Percentiles rank a stretch among this genome's conserved stretches.
phyloP scores from a whole-genome alignment of 495 filamentous ascomycete species.

The Talaromyces stipitatus region DNA sequence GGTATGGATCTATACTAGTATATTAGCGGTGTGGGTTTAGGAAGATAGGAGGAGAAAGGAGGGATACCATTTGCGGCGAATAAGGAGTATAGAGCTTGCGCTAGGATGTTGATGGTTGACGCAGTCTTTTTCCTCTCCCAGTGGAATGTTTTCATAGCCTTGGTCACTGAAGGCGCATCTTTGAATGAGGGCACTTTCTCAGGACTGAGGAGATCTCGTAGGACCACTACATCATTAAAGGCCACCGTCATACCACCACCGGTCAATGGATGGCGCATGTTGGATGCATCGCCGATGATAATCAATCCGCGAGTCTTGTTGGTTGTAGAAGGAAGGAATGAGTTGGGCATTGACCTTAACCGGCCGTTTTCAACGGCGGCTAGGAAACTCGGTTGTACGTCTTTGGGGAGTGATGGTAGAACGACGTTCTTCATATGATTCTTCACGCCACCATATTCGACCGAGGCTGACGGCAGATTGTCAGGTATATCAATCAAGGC shows the following conservation, averaged over 20 bases:
- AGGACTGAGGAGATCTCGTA: constrained; percentile 64
- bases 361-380: constrained; percentile 67
- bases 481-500: constrained; percentile 87
- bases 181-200: constrained; percentile 58
- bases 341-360: constrained; percentile 84
- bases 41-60: neutral
- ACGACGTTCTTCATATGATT: constrained; percentile 70
- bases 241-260: constrained; percentile 96
- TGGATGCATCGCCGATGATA: constrained; percentile 84
- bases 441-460: constrained; percentile 71
- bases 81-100: constrained; percentile 80
- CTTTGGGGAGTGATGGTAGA: constrained; percentile 66
- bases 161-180: constrained; percentile 53
- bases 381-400: constrained; percentile 64
- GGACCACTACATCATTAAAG: constrained; percentile 74
- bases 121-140: constrained; percentile 77
- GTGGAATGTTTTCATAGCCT: constrained; percentile 72
- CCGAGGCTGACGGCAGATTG: constrained; percentile 60
- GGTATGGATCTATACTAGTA: constrained; percentile 50
- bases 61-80: constrained; percentile 74
- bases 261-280: constrained; percentile 93
- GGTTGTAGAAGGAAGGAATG: constrained; percentile 72
- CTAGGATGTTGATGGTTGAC: constrained; percentile 90
- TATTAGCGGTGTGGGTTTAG: neutral
- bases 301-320: constrained; percentile 67